Evolutionary conservation across 106 monocot species (phyloP).

Genomic region (Allium fistulosum): DNA sequence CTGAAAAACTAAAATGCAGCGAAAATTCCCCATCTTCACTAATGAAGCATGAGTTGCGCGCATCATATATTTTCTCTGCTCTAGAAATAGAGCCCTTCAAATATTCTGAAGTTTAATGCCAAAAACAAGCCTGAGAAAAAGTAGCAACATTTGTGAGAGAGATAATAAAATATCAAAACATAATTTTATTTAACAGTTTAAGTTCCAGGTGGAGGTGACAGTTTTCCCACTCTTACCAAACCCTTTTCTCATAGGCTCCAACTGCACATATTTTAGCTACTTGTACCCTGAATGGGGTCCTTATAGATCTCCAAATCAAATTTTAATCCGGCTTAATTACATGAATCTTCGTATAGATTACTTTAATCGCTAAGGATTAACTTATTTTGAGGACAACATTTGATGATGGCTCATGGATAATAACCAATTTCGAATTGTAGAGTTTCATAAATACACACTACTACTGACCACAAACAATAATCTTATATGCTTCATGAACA

Average conservation of each 20-base stretch:
- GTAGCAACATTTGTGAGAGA: not conserved
- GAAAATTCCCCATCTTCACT: too few relatives aligned
- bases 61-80: not conserved
- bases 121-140: not conserved
- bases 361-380: slow-evolving; percentile 2
- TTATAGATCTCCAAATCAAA: not conserved
- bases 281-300: not conserved
- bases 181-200: not conserved
- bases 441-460: slow-evolving; percentile 7
- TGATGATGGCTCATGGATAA: not conserved
- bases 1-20: too few relatives aligned
- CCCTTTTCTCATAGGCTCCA: slow-evolving; percentile 19
- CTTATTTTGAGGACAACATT: slow-evolving; percentile 7
- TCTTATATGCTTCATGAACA: not conserved
- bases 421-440: slow-evolving; percentile 7
- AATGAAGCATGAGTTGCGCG: too few relatives aligned
- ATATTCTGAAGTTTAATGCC: not conserved
- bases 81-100: not conserved
- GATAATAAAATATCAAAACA: not conserved
- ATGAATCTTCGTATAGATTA: slow-evolving; percentile 7
- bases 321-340: slow-evolving; percentile 4
- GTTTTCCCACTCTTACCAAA: slow-evolving; percentile 32
- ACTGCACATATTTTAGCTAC: not conserved
- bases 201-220: not conserved
- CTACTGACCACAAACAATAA: slow-evolving; percentile 2